phyloP scores from a whole-genome alignment of 1,284 basidiomycete species.

The Fomitiporia mediterranea region DNA sequence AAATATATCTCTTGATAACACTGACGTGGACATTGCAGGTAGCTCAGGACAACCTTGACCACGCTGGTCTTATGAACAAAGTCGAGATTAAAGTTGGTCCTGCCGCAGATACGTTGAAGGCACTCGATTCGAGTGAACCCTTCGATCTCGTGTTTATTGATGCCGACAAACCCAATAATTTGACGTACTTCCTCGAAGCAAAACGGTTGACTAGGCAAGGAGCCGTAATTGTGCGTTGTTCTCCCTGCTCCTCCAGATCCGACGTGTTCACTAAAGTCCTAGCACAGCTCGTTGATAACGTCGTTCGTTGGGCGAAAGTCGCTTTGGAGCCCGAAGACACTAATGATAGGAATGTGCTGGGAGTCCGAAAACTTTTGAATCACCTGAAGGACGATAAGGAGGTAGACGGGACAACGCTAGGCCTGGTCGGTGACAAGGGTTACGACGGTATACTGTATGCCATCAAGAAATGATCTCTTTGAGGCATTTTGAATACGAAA shows the following conservation, averaged over 20 bases:
- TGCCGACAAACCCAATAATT: slow-evolving; percentile 28
- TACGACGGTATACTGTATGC: slow-evolving; percentile 60
- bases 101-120: slow-evolving; percentile 26
- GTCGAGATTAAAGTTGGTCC: slow-evolving; percentile 28
- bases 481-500: neutral
- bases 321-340: slow-evolving; percentile 35
- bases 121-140: slow-evolving; percentile 23
- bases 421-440: slow-evolving; percentile 56
- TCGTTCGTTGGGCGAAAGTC: slow-evolving; percentile 47
- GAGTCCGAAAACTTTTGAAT: slow-evolving; percentile 44
- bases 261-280: neutral
- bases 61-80: slow-evolving; percentile 25
- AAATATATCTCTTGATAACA: neutral
- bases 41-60: slow-evolving; percentile 26
- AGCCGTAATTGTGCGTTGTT: slow-evolving; percentile 26
- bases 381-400: slow-evolving; percentile 48
- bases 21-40: slow-evolving; percentile 22
- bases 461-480: slow-evolving; percentile 27
- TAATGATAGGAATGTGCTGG: slow-evolving; percentile 35
- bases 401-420: slow-evolving; percentile 57
- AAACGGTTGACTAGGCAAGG: slow-evolving; percentile 27
- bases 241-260: neutral
- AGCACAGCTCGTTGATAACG: slow-evolving; percentile 56
- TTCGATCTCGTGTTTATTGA: slow-evolving; percentile 33
- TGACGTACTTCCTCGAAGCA: slow-evolving; percentile 27